phyloP scores from a whole-genome alignment of 192 early-diverging fungal species.

The Rhizophagus clarus region DNA sequence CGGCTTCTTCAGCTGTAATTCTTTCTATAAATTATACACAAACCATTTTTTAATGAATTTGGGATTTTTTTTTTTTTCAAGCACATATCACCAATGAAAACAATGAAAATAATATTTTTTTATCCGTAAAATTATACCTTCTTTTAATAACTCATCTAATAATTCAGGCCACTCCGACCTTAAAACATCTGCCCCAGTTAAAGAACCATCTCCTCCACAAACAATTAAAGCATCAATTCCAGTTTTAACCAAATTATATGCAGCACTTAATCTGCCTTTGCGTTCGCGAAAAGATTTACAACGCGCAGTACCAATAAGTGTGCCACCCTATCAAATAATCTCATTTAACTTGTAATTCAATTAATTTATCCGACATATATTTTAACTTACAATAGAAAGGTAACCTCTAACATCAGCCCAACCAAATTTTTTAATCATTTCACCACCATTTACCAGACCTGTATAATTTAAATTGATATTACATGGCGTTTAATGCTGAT shows the following conservation, averaged over 20 bases:
- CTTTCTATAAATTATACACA: slow-evolving; percentile 11
- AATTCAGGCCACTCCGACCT: slow-evolving; percentile 89
- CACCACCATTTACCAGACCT: slow-evolving; percentile 92
- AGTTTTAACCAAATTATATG: slow-evolving; percentile 82
- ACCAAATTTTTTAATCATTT: slow-evolving; percentile 76
- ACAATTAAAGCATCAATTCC: slow-evolving; percentile 96
- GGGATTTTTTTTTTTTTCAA: not conserved
- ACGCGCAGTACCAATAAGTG: slow-evolving; percentile 92
- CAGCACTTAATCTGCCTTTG: slow-evolving; percentile 81
- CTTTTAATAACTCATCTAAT: slow-evolving; percentile 70
- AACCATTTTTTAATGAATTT: too few relatives aligned
- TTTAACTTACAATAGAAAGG: slow-evolving; percentile 60
- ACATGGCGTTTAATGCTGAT: not conserved
- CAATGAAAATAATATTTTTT: not conserved
- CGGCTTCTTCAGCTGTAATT: slow-evolving; percentile 63
- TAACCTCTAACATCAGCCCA: slow-evolving; percentile 95
- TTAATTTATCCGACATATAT: too few relatives aligned
- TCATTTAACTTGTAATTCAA: not conserved
- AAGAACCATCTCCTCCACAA: slow-evolving; percentile 94
- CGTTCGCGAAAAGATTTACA: slow-evolving; percentile 83
- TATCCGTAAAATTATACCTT: slow-evolving; percentile 33
- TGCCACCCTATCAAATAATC: slow-evolving; percentile 70
- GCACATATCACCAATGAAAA: too few relatives aligned
- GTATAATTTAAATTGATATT: not conserved
- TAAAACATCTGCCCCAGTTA: slow-evolving; percentile 93